Base-by-base conservation (phyloP, 352 stramenopile genomes). In the Pythium sukuiense region DNA sequence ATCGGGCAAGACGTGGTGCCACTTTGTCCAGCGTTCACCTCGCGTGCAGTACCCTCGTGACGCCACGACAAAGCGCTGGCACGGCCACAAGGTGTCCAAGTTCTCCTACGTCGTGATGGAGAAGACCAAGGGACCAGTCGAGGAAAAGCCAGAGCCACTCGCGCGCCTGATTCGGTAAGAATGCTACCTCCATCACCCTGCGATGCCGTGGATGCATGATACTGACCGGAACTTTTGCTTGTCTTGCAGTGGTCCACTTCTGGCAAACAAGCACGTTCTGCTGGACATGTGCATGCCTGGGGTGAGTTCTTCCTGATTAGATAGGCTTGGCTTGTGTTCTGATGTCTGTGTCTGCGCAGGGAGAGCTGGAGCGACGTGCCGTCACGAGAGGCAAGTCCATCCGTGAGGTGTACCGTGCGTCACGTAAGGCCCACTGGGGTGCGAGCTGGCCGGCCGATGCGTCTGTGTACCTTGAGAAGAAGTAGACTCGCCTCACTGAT, bases 81-180 rank as follows among this genome's bases (percentile, higher is more conserved):
- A 92, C 52, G 85, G 85, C 33, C 85, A 95, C 63, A 89, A 92
- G 60, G 85, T 86, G 29, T 87, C 85, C 74, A 95, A 95, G 74
- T 93, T 95, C 55, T 93, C 85, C 43, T 95, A 95, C 61, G 73
- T 91, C 56, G 78, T 90, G 32, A 76, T 95, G 61, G 80, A 95
- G 67, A 95, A 93, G 71, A 85, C 75, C 43, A 63, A 71, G 5
- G 59, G 59, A 37, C 63, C 63, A 29, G 54, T 57, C 8, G 65
- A 70, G n/a, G 63, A 76, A 1, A 69, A 69, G 3, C 69, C 67
- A 24, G 74, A 76, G 35, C 64, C 68, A 11, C 61, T 88, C 27
- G 86, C 76, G 2, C 83, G 86, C 16, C 78, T 94, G 70, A 83
- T 92, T 41, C 70, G 80, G 77, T 86, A 70, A 24, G 72, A 66